These are phyloP conservation scores for Trichoderma gracile DNA, from an alignment of 2,329 filamentous ascomycete species.

Conservation along the genomic window DNA sequence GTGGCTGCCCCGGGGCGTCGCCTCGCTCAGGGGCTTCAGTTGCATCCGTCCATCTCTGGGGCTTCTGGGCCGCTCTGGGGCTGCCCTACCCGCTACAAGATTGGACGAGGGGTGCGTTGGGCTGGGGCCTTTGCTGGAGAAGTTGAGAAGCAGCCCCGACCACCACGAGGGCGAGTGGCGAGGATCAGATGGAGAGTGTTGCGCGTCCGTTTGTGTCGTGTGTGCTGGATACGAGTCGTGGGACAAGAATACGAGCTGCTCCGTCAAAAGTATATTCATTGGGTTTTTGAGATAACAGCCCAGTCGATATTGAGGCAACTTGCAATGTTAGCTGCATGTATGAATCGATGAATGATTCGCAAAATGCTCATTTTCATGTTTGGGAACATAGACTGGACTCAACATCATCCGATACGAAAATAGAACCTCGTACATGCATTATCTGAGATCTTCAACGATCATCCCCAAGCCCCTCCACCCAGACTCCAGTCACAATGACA, in stretches of 20 bases:
- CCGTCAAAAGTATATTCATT: not conserved
- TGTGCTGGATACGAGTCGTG: slow-evolving; percentile 7
- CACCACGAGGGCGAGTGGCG: slow-evolving; percentile 8
- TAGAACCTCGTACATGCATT: slow-evolving; percentile 2
- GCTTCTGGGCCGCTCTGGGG: slow-evolving; percentile 6
- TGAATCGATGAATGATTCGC: no score
- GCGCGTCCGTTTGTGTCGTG: not conserved
- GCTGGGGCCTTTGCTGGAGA: not conserved
- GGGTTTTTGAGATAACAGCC: no score
- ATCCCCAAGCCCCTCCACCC: not conserved
- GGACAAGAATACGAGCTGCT: slow-evolving; percentile 20
- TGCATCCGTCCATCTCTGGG: not conserved
- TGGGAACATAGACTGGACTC: no score
- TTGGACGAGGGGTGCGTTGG: not conserved
- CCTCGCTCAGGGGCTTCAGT: slow-evolving; percentile 11
- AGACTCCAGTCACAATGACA: not conserved
- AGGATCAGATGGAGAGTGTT: not conserved
- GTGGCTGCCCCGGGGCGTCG: slow-evolving; percentile 6
- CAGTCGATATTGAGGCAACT: no score
- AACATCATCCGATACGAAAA: no score
- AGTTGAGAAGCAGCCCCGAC: not conserved
- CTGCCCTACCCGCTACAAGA: not conserved
- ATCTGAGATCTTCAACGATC: slow-evolving; percentile 2
- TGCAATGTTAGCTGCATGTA: no score
- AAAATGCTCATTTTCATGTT: no score